A percentile compares a stretch with the other conserved stretches of the same genome.
Evolutionary conservation across 768 basidiomycete species (phyloP).

Genomic region (Rhizopogon sp.): DNA sequence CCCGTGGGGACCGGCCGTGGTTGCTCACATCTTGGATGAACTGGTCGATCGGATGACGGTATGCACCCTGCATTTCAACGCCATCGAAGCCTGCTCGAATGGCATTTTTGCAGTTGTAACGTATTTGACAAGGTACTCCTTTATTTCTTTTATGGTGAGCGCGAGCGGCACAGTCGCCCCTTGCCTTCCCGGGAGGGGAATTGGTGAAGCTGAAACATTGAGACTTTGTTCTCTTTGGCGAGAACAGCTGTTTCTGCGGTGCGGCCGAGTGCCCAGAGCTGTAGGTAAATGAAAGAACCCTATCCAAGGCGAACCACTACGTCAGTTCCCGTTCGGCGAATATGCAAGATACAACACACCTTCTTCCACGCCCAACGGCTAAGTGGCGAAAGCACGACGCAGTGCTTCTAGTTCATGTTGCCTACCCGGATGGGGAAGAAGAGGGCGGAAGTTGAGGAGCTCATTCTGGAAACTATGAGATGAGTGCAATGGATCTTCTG

Average conservation of each 20-base stretch:
- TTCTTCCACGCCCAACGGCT: constrained; percentile 48
- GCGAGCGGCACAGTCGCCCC: constrained; percentile 11
- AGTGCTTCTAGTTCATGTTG: constrained; percentile 35
- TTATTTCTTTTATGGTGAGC: constrained; percentile 26
- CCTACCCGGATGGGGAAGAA: constrained; percentile 47
- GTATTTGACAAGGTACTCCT: constrained; percentile 24
- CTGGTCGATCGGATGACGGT: constrained; percentile 53
- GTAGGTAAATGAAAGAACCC: constrained; percentile 40
- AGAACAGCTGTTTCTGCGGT: constrained; percentile 30
- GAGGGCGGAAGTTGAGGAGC: constrained; percentile 17
- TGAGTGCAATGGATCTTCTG: too few species aligned
- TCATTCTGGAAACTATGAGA: too few species aligned
- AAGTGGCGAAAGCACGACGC: constrained; percentile 50
- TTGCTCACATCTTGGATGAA: constrained; percentile 56
- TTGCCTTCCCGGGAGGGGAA: constrained; percentile 12
- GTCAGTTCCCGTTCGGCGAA: background rate
- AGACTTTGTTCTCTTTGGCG: constrained; percentile 25
- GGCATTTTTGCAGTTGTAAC: constrained; percentile 29
- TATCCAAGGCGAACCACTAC: constrained; percentile 6
- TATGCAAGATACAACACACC: constrained; percentile 19
- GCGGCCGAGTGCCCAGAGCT: constrained; percentile 53
- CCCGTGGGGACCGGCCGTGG: constrained; percentile 54
- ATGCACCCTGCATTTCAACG: constrained; percentile 38
- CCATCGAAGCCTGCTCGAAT: constrained; percentile 42
- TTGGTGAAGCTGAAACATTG: constrained; percentile 30